Evolutionary conservation across 305 asterid genomes (phyloP).

Genomic region (Euphrasia arctica): DNA sequence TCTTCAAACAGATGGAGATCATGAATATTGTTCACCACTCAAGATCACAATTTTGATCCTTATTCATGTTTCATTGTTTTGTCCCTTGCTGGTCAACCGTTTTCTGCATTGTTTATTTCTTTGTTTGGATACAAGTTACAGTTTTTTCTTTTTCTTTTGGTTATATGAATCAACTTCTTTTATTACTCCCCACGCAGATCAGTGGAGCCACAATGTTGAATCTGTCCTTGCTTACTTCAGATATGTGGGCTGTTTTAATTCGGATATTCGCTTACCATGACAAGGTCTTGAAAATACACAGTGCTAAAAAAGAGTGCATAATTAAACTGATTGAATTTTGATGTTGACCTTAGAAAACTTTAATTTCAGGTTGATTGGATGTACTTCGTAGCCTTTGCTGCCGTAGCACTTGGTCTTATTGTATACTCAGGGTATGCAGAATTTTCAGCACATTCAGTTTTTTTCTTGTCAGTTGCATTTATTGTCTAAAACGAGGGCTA

Average conservation of each 20-base stretch:
- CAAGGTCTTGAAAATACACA: conserved; percentile 47
- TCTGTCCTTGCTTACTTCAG: conserved; percentile 89
- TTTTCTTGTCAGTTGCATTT: background rate
- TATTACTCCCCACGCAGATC: conserved; percentile 48
- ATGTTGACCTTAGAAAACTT: conserved; percentile 1
- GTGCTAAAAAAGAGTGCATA: no score
- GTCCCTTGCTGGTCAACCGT: background rate
- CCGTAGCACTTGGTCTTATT: conserved; percentile 68
- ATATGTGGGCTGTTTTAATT: conserved; percentile 97
- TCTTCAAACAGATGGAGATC: conserved; percentile 6
- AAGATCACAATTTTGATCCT: background rate
- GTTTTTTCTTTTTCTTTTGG: background rate
- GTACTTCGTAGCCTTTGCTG: conserved; percentile 85
- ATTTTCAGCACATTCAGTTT: conserved; percentile 15
- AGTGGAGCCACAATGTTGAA: conserved; percentile 93
- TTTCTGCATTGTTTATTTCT: background rate
- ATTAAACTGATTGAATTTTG: background rate
- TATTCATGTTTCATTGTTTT: background rate
- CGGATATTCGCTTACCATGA: conserved; percentile 92
- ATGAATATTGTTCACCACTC: background rate
- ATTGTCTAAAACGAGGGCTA: background rate
- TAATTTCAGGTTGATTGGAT: conserved; percentile 88
- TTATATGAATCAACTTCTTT: background rate
- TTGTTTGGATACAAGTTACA: conserved; percentile 7
- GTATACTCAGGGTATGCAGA: conserved; percentile 74